Percentiles rank a stretch among this genome's conserved stretches.
phyloP scores from a whole-genome alignment of 345 rosid species.

The Hibiscus syriacus region DNA sequence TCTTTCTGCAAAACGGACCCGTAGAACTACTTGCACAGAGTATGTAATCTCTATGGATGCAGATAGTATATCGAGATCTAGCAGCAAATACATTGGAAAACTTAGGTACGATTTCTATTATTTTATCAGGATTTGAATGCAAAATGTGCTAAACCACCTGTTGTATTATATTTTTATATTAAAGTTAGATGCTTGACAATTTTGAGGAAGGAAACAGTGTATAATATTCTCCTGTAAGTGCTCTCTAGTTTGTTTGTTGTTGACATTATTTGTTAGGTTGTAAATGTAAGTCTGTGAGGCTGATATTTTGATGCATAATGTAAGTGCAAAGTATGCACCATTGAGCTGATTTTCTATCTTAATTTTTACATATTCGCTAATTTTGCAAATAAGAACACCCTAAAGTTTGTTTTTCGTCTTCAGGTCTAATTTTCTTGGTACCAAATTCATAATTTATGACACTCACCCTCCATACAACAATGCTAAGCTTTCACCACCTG shows the following conservation, averaged over 20 bases:
- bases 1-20: slow-evolving; percentile 78
- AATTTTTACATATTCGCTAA: background rate
- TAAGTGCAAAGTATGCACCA: background rate
- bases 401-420: slow-evolving; percentile 1
- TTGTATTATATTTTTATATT: background rate
- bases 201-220: background rate
- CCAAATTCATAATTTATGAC: slow-evolving; percentile 77
- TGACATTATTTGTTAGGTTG: background rate
- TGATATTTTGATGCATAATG: background rate
- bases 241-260: background rate
- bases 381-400: background rate
- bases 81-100: slow-evolving; percentile 81
- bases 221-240: background rate
- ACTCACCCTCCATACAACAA: slow-evolving; percentile 87
- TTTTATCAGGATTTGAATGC: background rate
- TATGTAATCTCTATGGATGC: slow-evolving; percentile 89
- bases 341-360: background rate
- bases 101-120: slow-evolving; percentile 42
- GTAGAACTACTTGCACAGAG: slow-evolving; percentile 88
- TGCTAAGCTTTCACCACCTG: slow-evolving; percentile 60
- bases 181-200: background rate
- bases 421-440: slow-evolving; percentile 96
- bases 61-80: slow-evolving; percentile 79
- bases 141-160: background rate
- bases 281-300: background rate